Percentiles rank a stretch among this genome's conserved stretches.
phyloP scores from a whole-genome alignment of 345 rosid genomes.

The Syzygium jambos region DNA sequence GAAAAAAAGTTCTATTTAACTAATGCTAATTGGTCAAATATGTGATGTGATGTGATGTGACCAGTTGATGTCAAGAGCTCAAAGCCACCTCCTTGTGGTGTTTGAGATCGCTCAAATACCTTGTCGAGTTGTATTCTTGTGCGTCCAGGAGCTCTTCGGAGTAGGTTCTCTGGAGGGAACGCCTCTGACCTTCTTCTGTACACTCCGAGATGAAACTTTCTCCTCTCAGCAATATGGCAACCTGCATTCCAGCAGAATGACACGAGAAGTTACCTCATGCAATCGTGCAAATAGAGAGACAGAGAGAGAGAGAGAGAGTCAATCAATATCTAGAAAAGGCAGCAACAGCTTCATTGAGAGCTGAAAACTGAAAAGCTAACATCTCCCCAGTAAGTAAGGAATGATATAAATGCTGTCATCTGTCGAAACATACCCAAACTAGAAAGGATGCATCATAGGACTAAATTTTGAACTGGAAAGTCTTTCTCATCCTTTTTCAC shows the following conservation, averaged over 20 bases:
- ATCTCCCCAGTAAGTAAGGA: not conserved
- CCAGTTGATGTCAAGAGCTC: conserved; percentile 25
- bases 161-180: conserved; percentile 45
- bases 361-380: not conserved
- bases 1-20: not conserved
- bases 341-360: not conserved
- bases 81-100: conserved; percentile 55
- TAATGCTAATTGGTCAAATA: not conserved
- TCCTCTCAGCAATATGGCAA: conserved; percentile 58
- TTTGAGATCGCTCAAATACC: conserved; percentile 42
- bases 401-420: not conserved
- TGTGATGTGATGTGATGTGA: not conserved
- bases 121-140: conserved; percentile 76
- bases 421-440: not conserved
- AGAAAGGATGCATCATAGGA: not conserved
- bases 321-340: not conserved
- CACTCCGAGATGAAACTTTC: conserved; percentile 20
- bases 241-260: conserved; percentile 28
- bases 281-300: not conserved
- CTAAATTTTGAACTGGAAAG: not conserved
- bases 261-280: not conserved
- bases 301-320: not conserved
- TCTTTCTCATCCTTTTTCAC: not conserved
- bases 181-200: conserved; percentile 20
- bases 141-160: conserved; percentile 58